Evolutionary conservation across 2,329 filamentous ascomycete genomes (phyloP).

Genomic region (Scopulariopsis brevicaulis): DNA sequence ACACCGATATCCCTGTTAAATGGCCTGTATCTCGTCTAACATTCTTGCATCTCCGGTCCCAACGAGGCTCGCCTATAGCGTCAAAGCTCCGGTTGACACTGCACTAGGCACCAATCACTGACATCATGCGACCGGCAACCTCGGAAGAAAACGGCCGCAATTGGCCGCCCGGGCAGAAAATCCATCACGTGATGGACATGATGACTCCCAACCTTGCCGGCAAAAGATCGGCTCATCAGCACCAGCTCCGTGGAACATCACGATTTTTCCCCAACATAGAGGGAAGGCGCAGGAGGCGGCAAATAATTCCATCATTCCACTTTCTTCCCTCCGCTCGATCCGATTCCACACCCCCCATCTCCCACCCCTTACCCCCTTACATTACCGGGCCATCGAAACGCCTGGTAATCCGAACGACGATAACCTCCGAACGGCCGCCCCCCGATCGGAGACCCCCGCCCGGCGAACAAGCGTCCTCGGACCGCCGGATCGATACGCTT

Average conservation of each 20-base stretch:
- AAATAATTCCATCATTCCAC: conserved; percentile 2
- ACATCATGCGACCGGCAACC: neutral
- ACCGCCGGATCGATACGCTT: neutral
- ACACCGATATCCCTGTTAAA: too few species aligned
- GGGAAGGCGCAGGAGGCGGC: neutral
- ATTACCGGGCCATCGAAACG: neutral
- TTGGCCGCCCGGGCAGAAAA: neutral
- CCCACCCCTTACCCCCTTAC: neutral
- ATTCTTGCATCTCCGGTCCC: too few species aligned
- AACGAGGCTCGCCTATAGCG: too few species aligned
- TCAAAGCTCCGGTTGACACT: too few species aligned
- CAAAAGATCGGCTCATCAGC: conserved; percentile 1
- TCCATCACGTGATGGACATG: neutral
- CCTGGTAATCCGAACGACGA: neutral
- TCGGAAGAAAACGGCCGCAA: neutral
- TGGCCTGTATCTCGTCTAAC: too few species aligned
- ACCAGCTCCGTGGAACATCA: neutral
- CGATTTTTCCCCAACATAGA: conserved; percentile 3
- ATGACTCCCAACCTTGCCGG: neutral
- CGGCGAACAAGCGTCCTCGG: neutral
- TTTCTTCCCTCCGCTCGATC: neutral
- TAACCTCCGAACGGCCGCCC: neutral
- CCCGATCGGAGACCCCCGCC: neutral
- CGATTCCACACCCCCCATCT: neutral
- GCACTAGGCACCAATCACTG: neutral